Percentiles rank a stretch among this genome's conserved stretches.
Conservation (phyloP, 495 filamentous ascomycete genomes). For the Podospora comata region DNA sequence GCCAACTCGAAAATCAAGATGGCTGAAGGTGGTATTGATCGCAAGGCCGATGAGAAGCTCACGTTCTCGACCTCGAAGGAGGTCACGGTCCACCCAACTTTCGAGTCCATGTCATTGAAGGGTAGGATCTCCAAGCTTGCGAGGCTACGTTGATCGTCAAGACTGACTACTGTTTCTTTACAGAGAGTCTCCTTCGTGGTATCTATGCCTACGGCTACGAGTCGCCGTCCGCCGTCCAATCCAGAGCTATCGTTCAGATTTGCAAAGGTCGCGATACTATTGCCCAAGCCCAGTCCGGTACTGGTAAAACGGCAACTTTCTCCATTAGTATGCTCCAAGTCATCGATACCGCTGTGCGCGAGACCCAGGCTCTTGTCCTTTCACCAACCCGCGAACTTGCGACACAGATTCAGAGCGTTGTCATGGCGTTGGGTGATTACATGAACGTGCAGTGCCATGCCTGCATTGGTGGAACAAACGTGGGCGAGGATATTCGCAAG, state of each 20-base stretch:
- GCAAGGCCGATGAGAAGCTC: constrained; percentile 91
- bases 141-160: not conserved
- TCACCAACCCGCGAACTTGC: constrained; percentile 97
- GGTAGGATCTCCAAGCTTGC: constrained; percentile 32
- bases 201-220: constrained; percentile 99
- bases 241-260: constrained; percentile 95
- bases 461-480: constrained; percentile 97
- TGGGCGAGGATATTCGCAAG: constrained; percentile 95
- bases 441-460: constrained; percentile 99
- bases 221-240: constrained; percentile 94
- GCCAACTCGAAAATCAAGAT: constrained; percentile 51
- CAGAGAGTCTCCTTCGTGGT: constrained; percentile 88
- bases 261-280: constrained; percentile 99
- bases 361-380: constrained; percentile 93
- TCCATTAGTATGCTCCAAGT: constrained; percentile 98
- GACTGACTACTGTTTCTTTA: not conserved
- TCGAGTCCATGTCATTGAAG: constrained; percentile 66
- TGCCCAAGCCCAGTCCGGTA: constrained; percentile 98
- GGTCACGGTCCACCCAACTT: constrained; percentile 73
- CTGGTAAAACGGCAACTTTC: constrained; percentile 99
- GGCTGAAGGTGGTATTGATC: constrained; percentile 84
- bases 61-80: constrained; percentile 98
- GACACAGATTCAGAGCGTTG: constrained; percentile 98
- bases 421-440: constrained; percentile 97
- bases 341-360: constrained; percentile 88